A percentile compares a stretch with the other conserved stretches of the same genome.
These are phyloP conservation scores for Pinus taeda DNA, from an alignment of 75 land plant genomes.

Conservation along the genomic window DNA sequence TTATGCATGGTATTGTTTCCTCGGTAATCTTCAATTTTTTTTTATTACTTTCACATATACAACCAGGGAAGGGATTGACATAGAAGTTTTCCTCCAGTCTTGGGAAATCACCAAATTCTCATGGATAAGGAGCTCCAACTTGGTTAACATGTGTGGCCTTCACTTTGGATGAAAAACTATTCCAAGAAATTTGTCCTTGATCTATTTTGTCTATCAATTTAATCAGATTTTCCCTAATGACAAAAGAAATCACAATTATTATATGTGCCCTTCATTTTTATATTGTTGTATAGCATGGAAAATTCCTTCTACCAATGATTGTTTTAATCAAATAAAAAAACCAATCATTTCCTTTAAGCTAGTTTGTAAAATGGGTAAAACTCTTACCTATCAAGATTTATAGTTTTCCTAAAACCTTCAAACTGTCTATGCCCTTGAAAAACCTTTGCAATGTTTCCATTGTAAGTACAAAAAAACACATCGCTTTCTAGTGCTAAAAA, in stretches of 20 bases:
- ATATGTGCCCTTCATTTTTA: background rate
- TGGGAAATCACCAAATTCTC: slow-evolving; percentile 32
- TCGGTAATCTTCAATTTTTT: background rate
- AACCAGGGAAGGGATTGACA: slow-evolving; percentile 80
- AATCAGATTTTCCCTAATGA: slow-evolving; percentile 43
- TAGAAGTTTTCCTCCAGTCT: slow-evolving; percentile 75
- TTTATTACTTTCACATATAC: slow-evolving; percentile 42
- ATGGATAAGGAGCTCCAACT: slow-evolving; percentile 49
- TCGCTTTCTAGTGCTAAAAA: slow-evolving; percentile 84
- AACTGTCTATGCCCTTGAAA: slow-evolving; percentile 87
- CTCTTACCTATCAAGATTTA: slow-evolving; percentile 82
- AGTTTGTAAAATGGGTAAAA: background rate
- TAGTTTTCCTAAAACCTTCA: slow-evolving; percentile 81
- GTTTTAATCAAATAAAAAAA: background rate
- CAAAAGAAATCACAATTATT: slow-evolving; percentile 6
- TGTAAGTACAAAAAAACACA: slow-evolving; percentile 86
- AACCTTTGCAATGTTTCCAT: slow-evolving; percentile 98
- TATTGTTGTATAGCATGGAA: background rate
- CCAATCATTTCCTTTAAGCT: background rate
- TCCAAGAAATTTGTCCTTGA: slow-evolving; percentile 46
- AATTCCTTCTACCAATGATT: slow-evolving; percentile 5
- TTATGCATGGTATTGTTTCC: background rate
- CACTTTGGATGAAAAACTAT: slow-evolving; percentile 35
- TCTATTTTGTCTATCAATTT: slow-evolving; percentile 51
- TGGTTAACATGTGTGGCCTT: slow-evolving; percentile 32